Evolutionary conservation across 2,329 filamentous ascomycete genomes (phyloP).

Genomic region (Aspergillus uvarum): DNA sequence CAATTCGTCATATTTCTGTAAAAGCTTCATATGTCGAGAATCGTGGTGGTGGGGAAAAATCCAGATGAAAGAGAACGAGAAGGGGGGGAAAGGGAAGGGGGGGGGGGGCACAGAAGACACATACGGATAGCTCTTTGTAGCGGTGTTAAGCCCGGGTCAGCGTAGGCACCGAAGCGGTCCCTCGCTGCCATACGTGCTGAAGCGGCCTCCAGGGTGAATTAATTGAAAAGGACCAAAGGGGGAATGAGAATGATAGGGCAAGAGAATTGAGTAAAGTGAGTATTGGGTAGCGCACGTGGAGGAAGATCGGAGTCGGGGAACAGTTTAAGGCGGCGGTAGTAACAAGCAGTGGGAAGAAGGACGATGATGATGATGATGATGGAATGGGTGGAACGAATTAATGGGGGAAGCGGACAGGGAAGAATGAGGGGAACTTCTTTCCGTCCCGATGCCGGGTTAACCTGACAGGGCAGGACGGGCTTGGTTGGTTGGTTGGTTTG

Average conservation of each 20-base stretch:
- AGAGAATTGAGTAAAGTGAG: background rate
- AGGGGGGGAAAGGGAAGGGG: background rate
- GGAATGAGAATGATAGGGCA: conserved; percentile 6
- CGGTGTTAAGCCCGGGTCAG: conserved; percentile 75
- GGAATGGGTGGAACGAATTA: conserved; percentile 5
- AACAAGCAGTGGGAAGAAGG: background rate
- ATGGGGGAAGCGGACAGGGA: background rate
- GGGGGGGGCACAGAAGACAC: conserved; percentile 23
- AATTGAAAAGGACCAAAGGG: conserved; percentile 10
- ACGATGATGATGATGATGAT: conserved; percentile 1
- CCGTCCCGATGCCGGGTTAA: background rate
- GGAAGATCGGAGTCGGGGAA: background rate
- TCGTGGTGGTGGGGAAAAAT: conserved; percentile 4
- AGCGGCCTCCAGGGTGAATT: conserved; percentile 77
- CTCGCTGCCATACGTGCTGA: conserved; percentile 92
- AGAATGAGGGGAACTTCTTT: background rate
- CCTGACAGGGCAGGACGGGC: too few relatives aligned
- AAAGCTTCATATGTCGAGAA: background rate
- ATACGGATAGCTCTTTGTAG: conserved; percentile 87
- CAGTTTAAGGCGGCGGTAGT: background rate
- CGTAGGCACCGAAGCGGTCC: conserved; percentile 86
- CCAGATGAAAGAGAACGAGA: too few relatives aligned
- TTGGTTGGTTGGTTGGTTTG: too few relatives aligned
- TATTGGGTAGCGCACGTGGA: conserved; percentile 5
- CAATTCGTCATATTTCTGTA: background rate